These are phyloP conservation scores for Lipomyces chichibuensis DNA, from an alignment of 805 yeast species.

Conservation along the genomic window DNA sequence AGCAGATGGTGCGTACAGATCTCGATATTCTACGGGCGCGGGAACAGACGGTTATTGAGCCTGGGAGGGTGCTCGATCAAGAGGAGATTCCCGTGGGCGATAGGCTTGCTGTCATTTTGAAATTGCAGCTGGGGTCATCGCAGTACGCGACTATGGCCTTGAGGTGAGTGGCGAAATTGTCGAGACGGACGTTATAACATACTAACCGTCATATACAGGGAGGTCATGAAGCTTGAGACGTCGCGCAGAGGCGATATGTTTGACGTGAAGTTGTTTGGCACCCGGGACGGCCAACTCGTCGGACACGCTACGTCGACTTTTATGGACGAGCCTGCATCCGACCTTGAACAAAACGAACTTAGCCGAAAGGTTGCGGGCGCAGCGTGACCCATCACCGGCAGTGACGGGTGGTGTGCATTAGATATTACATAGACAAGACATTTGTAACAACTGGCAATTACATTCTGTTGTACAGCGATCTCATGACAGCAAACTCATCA, in stretches of 20 bases:
- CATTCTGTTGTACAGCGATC: no score
- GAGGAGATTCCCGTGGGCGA: conserved; percentile 44
- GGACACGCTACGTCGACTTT: background rate
- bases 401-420: no score
- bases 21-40: conserved; percentile 54
- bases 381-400: no score
- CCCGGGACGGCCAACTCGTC: conserved; percentile 12
- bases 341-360: background rate
- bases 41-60: conserved; percentile 36
- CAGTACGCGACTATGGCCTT: conserved; percentile 98
- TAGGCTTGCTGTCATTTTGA: conserved; percentile 71
- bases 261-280: conserved; percentile 25
- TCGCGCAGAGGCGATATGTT: conserved; percentile 36
- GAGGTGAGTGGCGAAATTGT: conserved; percentile 60
- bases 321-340: background rate
- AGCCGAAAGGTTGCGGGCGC: background rate
- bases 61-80: conserved; percentile 11
- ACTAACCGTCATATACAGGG: conserved; percentile 9
- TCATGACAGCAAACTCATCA: no score
- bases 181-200: background rate
- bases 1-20: conserved; percentile 80
- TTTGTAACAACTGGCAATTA: no score
- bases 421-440: no score
- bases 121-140: conserved; percentile 77
- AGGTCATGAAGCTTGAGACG: conserved; percentile 34